Evolutionary conservation across 2,329 filamentous ascomycete species (phyloP), one percentile per base, ranked within the genome.

Genomic region (Diaporthe citriasiana): DNA sequence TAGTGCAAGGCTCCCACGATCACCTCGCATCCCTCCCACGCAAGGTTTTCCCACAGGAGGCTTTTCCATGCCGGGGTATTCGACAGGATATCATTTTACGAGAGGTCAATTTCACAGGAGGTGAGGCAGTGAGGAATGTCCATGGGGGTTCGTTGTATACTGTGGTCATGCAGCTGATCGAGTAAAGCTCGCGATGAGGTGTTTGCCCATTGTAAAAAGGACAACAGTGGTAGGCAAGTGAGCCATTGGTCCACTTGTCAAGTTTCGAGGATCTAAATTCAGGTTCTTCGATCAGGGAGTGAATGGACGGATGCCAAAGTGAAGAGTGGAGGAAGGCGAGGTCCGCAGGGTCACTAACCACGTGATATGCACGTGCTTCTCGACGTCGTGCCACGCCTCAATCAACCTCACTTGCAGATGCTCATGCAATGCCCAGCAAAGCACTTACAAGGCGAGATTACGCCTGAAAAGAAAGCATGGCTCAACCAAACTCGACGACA

Each of bases 281-380:
- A 4, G 15, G 2, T 27, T n/a, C 15, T 19, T 38, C n/a, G 30
- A 38, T n/a, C 22, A 22, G 6, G 7, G 8, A 27, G 2, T 35
- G 27, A n/a, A 42, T 60, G 33, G 1, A 3, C 1, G 13, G 9
- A 9, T 19, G 25, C 4, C 6, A 15, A 45, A 63, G 59, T 45
- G 30, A 51, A 25, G n/a, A 7, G 38, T 9, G 12, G 33, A n/a
- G 10, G 30, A 15, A 27, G 45, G 19, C 51, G 15, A n/a, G 25
- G 22, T 19, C 19, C 5, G 42, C 15, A 10, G 27, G 57, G 12
- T 13, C n/a, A 13, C 17, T 22, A 22, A 3, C 47, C 74, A 75
- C 72, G 74, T 75, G 72, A 75, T 59, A 15, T 69, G 68, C 74
- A 75, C 74, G 74, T 75, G 74, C 53, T 65, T 40, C 38, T n/a